Conservation (phyloP, 768 basidiomycete genomes). For the Candolleomyces efflorescens region DNA sequence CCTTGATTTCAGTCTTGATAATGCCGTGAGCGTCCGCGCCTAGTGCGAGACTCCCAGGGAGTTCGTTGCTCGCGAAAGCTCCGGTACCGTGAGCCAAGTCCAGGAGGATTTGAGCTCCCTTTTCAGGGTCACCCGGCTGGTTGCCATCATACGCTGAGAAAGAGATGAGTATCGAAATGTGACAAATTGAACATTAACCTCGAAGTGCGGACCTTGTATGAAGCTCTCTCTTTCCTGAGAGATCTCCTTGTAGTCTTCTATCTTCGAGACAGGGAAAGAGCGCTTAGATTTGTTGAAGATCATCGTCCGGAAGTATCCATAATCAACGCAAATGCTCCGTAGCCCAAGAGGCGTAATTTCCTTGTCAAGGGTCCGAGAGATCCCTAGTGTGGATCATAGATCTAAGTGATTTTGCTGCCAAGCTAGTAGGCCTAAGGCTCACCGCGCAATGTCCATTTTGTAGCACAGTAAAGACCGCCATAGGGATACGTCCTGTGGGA, state of each 20-base stretch:
- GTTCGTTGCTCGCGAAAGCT: too few species aligned
- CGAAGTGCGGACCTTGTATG: slow-evolving; percentile 8
- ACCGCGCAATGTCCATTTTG: slow-evolving; percentile 36
- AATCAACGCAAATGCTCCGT: slow-evolving; percentile 32
- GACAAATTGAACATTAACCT: too few species aligned
- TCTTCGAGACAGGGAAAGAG: slow-evolving; percentile 22
- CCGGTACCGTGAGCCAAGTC: slow-evolving; percentile 24
- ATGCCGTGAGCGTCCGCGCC: too few species aligned
- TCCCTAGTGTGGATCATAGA: too few species aligned
- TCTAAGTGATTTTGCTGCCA: too few species aligned
- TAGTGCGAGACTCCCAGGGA: too few species aligned
- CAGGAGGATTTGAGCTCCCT: slow-evolving; percentile 29
- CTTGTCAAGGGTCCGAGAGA: slow-evolving; percentile 26
- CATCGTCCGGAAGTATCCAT: slow-evolving; percentile 35
- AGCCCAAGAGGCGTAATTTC: slow-evolving; percentile 36
- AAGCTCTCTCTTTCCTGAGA: slow-evolving; percentile 16
- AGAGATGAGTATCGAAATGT: background rate
- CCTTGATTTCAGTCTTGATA: too few species aligned
- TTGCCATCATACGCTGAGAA: slow-evolving; percentile 28
- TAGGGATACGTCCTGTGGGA: slow-evolving; percentile 17
- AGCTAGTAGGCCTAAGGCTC: background rate
- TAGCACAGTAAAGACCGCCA: slow-evolving; percentile 32
- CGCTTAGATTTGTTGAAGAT: slow-evolving; percentile 26
- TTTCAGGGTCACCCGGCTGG: slow-evolving; percentile 33
- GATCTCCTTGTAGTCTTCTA: slow-evolving; percentile 27